These are phyloP conservation scores for Daldinia loculata DNA, from an alignment of 495 filamentous ascomycete genomes.

Conservation along the genomic window DNA sequence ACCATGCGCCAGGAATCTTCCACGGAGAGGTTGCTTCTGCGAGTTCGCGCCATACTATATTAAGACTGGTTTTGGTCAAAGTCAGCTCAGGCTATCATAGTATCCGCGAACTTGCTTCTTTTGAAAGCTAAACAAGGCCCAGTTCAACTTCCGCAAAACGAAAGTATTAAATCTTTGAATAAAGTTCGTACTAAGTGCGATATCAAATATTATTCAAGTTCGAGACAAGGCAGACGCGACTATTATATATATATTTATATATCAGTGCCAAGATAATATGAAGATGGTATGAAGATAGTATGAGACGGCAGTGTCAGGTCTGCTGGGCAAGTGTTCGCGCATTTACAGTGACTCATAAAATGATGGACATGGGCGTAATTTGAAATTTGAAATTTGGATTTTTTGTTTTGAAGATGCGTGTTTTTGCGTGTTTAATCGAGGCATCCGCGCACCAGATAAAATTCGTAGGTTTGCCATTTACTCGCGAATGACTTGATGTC, in stretches of 20 bases:
- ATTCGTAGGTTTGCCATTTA: background rate
- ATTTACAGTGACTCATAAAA: conserved; percentile 2
- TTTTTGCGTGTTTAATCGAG: conserved; percentile 20
- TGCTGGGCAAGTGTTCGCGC: conserved; percentile 1
- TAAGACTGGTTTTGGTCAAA: conserved; percentile 5
- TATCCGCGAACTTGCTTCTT: background rate
- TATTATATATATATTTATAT: conserved; percentile 27
- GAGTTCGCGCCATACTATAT: conserved; percentile 32
- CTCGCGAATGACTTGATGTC: conserved; percentile 40
- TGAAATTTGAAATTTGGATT: conserved; percentile 7
- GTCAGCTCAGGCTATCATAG: conserved; percentile 20
- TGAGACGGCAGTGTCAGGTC: background rate
- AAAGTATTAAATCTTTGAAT: background rate
- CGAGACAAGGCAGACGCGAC: conserved; percentile 19
- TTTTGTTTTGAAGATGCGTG: background rate
- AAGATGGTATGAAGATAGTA: too few species aligned
- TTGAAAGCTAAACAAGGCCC: background rate
- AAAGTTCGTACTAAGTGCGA: background rate
- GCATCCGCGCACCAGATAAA: conserved; percentile 6
- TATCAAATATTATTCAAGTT: background rate
- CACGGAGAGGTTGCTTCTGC: conserved; percentile 40
- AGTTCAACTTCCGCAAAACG: background rate
- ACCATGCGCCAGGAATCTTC: conserved; percentile 62
- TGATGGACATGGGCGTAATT: background rate
- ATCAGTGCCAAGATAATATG: conserved; percentile 29